These are phyloP conservation scores for Leccinum variicolor DNA, from an alignment of 768 basidiomycete genomes.

Conservation along the genomic window DNA sequence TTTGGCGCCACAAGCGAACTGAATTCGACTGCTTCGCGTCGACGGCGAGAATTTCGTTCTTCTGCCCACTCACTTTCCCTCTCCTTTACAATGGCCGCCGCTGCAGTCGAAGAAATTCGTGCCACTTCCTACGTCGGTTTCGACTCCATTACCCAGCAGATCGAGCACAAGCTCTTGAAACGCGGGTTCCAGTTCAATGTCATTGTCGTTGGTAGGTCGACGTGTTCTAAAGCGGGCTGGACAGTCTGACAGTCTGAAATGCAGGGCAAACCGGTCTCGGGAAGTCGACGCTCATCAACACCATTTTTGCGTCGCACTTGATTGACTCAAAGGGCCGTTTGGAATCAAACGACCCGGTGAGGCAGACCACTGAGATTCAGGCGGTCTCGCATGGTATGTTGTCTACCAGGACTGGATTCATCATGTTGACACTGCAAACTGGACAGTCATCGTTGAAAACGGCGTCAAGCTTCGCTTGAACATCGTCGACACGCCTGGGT, in stretches of 20 bases:
- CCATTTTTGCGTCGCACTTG: conserved; percentile 97
- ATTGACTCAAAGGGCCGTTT: conserved; percentile 96
- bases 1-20: conserved; percentile 26
- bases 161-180: conserved; percentile 98
- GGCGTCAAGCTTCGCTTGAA: conserved; percentile 92
- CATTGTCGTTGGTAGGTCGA: conserved; percentile 83
- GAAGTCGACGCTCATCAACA: conserved; percentile 98
- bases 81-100: conserved; percentile 38
- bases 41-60: conserved; percentile 17
- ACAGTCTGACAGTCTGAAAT: background rate
- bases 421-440: conserved; percentile 8
- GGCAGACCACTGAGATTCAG: conserved; percentile 97
- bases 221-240: background rate
- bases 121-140: conserved; percentile 95
- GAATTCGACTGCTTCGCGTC: conserved; percentile 13
- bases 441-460: conserved; percentile 89
- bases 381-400: conserved; percentile 86
- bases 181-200: conserved; percentile 99
- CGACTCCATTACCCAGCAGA: conserved; percentile 95
- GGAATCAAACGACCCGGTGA: conserved; percentile 81
- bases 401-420: background rate
- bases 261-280: conserved; percentile 95
- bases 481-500: conserved; percentile 98
- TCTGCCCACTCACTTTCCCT: conserved; percentile 11
- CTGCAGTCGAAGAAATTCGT: conserved; percentile 72